These are phyloP conservation scores for Pyrenophora seminiperda DNA, from an alignment of 2,329 filamentous ascomycete genomes.

Conservation along the genomic window DNA sequence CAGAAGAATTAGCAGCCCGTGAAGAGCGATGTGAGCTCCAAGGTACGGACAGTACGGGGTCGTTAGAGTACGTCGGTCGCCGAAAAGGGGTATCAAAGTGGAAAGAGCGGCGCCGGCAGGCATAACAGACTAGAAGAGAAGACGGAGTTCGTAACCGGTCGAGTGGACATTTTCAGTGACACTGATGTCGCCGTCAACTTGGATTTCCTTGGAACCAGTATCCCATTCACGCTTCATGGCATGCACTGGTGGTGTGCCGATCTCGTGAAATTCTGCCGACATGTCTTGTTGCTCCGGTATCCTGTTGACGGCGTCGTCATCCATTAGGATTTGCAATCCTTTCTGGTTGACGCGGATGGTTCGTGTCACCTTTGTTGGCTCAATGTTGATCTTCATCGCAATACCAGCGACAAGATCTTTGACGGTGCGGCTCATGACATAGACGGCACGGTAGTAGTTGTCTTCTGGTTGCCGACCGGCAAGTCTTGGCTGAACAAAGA, in stretches of 20 bases:
- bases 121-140: slow-evolving; percentile 49
- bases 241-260: slow-evolving; percentile 52
- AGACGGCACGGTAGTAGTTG: slow-evolving; percentile 83
- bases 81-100: slow-evolving; percentile 18
- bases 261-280: slow-evolving; percentile 71
- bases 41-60: slow-evolving; percentile 41
- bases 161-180: slow-evolving; percentile 52
- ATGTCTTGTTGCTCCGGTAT: slow-evolving; percentile 92
- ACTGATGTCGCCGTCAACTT: slow-evolving; percentile 55
- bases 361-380: slow-evolving; percentile 71
- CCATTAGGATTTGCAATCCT: slow-evolving; percentile 82
- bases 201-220: slow-evolving; percentile 54
- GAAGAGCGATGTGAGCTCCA: slow-evolving; percentile 19
- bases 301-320: slow-evolving; percentile 85
- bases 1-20: slow-evolving; percentile 22
- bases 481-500: slow-evolving; percentile 72
- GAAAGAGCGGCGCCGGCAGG: slow-evolving; percentile 10
- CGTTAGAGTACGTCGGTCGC: slow-evolving; percentile 36
- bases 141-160: slow-evolving; percentile 56
- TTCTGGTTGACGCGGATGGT: slow-evolving; percentile 74
- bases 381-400: slow-evolving; percentile 79
- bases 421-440: slow-evolving; percentile 76
- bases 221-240: slow-evolving; percentile 60
- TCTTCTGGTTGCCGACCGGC: slow-evolving; percentile 56
- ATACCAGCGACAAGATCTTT: slow-evolving; percentile 75